A percentile compares a stretch with the other conserved stretches of the same genome.
phyloP scores from a whole-genome alignment of 2,329 filamentous ascomycete species.

The Colletotrichum endophyticum region DNA sequence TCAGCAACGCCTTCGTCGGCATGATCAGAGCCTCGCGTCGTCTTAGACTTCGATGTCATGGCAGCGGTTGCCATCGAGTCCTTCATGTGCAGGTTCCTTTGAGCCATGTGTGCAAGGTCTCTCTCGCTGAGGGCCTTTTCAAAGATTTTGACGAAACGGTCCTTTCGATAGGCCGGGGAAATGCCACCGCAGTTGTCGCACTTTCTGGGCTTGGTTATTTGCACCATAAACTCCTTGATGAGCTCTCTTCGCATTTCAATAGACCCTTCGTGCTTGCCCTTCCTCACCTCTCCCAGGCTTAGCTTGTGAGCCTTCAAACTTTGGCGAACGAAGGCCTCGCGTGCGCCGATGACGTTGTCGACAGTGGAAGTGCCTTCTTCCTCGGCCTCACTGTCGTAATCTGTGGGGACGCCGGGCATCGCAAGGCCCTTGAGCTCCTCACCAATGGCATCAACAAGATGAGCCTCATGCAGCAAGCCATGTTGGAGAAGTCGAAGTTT shows the following conservation, averaged over 20 bases:
- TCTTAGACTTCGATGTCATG: conserved; percentile 28
- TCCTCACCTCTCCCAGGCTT: conserved; percentile 52
- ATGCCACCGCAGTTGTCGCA: conserved; percentile 74
- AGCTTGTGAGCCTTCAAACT: conserved; percentile 67
- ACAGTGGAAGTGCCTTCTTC: conserved; percentile 64
- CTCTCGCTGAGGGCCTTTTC: conserved; percentile 78
- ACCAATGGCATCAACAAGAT: conserved; percentile 58
- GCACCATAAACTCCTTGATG: conserved; percentile 81
- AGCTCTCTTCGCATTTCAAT: conserved; percentile 76
- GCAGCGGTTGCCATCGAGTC: conserved; percentile 66
- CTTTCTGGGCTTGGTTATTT: conserved; percentile 71
- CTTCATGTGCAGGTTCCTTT: conserved; percentile 67
- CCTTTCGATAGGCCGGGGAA: conserved; percentile 85
- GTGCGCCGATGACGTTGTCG: conserved; percentile 57
- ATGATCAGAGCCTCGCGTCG: conserved; percentile 38
- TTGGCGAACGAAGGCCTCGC: conserved; percentile 73
- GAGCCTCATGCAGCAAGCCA: conserved; percentile 76
- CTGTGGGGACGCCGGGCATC: conserved; percentile 35
- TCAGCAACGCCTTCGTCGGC: conserved; percentile 75
- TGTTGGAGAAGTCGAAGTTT: conserved; percentile 86
- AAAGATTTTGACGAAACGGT: conserved; percentile 92
- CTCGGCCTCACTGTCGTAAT: conserved; percentile 64
- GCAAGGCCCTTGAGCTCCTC: conserved; percentile 51
- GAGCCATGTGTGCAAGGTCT: conserved; percentile 78
- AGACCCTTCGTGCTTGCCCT: conserved; percentile 83